These are phyloP conservation scores for Fusarium siculi DNA, from an alignment of 2,329 filamentous ascomycete species.

Conservation along the genomic window DNA sequence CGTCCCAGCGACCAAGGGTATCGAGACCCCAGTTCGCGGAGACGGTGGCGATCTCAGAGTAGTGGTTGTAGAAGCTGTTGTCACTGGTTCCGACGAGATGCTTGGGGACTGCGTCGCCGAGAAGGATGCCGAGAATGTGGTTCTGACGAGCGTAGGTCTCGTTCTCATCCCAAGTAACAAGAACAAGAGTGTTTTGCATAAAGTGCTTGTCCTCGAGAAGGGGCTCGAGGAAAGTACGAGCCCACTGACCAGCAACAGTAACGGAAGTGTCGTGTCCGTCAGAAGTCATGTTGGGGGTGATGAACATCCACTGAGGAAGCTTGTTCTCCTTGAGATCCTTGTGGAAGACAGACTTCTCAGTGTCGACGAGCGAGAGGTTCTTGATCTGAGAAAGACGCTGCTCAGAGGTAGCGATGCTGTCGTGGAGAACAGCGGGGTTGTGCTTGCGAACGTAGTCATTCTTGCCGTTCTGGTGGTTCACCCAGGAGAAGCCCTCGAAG, in stretches of 20 bases:
- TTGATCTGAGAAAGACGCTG: conserved; percentile 76
- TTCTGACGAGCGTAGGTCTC: conserved; percentile 75
- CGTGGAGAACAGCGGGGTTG: conserved; percentile 74
- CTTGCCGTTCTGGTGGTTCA: conserved; percentile 71
- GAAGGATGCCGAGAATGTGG: conserved; percentile 74
- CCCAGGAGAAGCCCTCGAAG: conserved; percentile 71
- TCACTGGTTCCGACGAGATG: conserved; percentile 76
- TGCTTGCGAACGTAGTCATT: conserved; percentile 89
- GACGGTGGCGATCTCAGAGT: conserved; percentile 74
- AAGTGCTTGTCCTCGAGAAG: conserved; percentile 77
- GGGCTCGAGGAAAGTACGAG: conserved; percentile 73
- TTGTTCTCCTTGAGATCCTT: conserved; percentile 70
- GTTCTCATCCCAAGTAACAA: conserved; percentile 85
- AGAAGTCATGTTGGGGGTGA: conserved; percentile 79
- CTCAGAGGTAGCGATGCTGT: conserved; percentile 68
- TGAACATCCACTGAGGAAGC: conserved; percentile 78
- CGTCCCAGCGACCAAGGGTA: conserved; percentile 77
- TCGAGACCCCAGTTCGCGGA: conserved; percentile 76
- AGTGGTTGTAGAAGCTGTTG: conserved; percentile 77
- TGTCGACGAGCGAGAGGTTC: conserved; percentile 65
- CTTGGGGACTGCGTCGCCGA: conserved; percentile 78
- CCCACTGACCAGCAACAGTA: conserved; percentile 75
- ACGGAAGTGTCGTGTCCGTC: conserved; percentile 81
- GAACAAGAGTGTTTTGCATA: conserved; percentile 78
- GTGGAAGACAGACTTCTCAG: conserved; percentile 67